phyloP scores from a whole-genome alignment of 2,329 filamentous ascomycete species.

The Plectosphaerella sp. region DNA sequence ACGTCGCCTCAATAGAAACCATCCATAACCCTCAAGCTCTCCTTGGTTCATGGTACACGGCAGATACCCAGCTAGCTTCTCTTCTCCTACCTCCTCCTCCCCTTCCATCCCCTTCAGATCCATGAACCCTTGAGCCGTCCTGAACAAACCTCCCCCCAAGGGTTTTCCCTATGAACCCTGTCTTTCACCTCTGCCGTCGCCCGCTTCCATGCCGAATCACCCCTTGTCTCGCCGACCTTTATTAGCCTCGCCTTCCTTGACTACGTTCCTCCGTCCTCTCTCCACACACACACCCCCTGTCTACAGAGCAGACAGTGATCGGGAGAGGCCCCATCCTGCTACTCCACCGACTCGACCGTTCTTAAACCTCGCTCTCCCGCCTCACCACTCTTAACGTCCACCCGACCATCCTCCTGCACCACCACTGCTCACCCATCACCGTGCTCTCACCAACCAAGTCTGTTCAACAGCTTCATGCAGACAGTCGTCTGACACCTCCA shows the following conservation, averaged over 20 bases:
- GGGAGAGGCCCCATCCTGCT: not conserved
- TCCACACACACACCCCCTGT: too few relatives aligned
- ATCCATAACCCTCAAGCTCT: not conserved
- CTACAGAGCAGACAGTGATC: not conserved
- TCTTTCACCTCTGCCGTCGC: constrained; percentile 11
- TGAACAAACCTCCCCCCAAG: constrained; percentile 1
- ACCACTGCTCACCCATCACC: constrained; percentile 11
- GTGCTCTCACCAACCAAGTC: not conserved
- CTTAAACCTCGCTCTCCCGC: constrained; percentile 33
- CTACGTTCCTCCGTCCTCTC: not conserved
- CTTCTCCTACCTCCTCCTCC: not conserved
- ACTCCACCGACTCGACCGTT: constrained; percentile 12
- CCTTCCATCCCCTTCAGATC: not conserved
- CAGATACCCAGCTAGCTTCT: not conserved
- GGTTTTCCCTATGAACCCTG: not conserved
- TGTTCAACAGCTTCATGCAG: constrained; percentile 9
- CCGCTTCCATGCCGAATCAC: constrained; percentile 7
- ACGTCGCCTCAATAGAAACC: not conserved
- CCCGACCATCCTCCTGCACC: constrained; percentile 29
- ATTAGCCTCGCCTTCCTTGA: constrained; percentile 20
- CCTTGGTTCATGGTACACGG: not conserved
- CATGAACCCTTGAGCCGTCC: not conserved
- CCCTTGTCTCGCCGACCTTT: constrained; percentile 14
- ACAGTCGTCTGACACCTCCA: constrained; percentile 16
- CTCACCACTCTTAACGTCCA: constrained; percentile 39